These are phyloP conservation scores for Exophiala alcalophila DNA, from an alignment of 2,329 filamentous ascomycete species.

Conservation along the genomic window DNA sequence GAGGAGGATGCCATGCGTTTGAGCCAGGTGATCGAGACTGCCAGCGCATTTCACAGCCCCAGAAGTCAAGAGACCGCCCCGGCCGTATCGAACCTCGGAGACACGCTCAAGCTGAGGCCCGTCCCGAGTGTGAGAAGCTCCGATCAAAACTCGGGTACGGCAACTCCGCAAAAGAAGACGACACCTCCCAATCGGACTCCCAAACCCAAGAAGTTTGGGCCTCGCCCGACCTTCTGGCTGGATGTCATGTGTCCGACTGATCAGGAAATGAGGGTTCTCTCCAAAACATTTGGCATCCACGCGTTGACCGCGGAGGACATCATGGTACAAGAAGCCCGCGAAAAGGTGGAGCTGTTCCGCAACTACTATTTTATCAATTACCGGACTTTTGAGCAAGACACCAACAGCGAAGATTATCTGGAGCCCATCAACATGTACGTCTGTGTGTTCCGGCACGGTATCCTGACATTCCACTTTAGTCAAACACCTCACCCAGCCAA, in stretches of 20 bases:
- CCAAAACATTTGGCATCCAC: slow-evolving; percentile 92
- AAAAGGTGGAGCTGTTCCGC: slow-evolving; percentile 96
- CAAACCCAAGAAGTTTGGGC: slow-evolving; percentile 63
- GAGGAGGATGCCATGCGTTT: slow-evolving; percentile 46
- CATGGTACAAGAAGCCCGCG: slow-evolving; percentile 92
- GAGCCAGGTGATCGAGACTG: slow-evolving; percentile 5
- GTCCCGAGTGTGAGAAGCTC: slow-evolving; percentile 16
- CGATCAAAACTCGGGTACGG: slow-evolving; percentile 33
- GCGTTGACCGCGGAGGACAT: slow-evolving; percentile 95
- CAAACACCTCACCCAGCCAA: slow-evolving; percentile 94
- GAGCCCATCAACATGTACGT: slow-evolving; percentile 98
- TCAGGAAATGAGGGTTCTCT: slow-evolving; percentile 89
- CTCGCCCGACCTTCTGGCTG: slow-evolving; percentile 93
- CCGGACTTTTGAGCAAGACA: slow-evolving; percentile 93
- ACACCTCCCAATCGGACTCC: slow-evolving; percentile 23
- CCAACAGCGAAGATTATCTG: slow-evolving; percentile 81
- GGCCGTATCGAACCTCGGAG: slow-evolving; percentile 6
- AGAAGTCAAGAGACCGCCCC: slow-evolving; percentile 10
- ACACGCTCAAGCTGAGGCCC: slow-evolving; percentile 10
- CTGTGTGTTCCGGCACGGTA: slow-evolving; percentile 91
- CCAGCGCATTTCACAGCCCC: slow-evolving; percentile 21
- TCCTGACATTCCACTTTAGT: slow-evolving; percentile 93
- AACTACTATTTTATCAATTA: slow-evolving; percentile 99
- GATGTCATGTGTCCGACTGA: slow-evolving; percentile 90
- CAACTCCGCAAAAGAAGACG: slow-evolving; percentile 46